Base-by-base conservation (phyloP, 768 basidiomycete species). In the Tricholoma hemisulphureum region DNA sequence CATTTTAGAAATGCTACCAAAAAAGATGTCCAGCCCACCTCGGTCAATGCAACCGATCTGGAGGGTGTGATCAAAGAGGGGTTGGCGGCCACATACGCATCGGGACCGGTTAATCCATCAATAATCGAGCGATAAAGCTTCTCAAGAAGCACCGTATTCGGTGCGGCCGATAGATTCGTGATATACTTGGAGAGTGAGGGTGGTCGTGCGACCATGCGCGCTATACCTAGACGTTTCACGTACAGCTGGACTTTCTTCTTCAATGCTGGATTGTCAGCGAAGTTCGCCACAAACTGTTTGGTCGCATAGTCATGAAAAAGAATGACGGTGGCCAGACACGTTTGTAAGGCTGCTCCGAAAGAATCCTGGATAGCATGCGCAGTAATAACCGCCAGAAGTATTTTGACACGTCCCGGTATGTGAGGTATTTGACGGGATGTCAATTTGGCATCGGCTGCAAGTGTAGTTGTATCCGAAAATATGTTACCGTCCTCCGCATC, bases 11-110 rank as follows among this genome's bases (percentile, higher is more conserved):
- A 91, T 13, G 80, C 84, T 1, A 79, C 77, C 52, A 94, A 70
- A 63, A 93, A 87, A 2, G 82, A 76, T 0, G 80, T 78, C 89
- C 90, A 92, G 26, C 76, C 72, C 8, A 77, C 69, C 58, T 84
- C 82, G 2, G 83, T 79, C 65, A 93, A 72, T 8, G 79, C 69
- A 7, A 88, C 73, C 6, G 78, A 73, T 58, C 70, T 81, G 16
- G 68, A 64, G 2, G 69, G 51, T 3, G 78, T 77, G 21, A 77
- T 59, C 10, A 55, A 64, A 8, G 76, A 69, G 20, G 75, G 71
- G 41, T 76, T 67, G 14, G 80, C 65, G 20, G 85, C 79, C 52
- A 89, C 71, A 72, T 81, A 90, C 1, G 85, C 76, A 39, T 83
- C 71, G 1, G 78, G 69, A 20, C 78, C 83, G 9, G 69, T 63